These are phyloP conservation scores for Talinum fruticosum DNA, from an alignment of 148 eudicot species.

Conservation along the genomic window DNA sequence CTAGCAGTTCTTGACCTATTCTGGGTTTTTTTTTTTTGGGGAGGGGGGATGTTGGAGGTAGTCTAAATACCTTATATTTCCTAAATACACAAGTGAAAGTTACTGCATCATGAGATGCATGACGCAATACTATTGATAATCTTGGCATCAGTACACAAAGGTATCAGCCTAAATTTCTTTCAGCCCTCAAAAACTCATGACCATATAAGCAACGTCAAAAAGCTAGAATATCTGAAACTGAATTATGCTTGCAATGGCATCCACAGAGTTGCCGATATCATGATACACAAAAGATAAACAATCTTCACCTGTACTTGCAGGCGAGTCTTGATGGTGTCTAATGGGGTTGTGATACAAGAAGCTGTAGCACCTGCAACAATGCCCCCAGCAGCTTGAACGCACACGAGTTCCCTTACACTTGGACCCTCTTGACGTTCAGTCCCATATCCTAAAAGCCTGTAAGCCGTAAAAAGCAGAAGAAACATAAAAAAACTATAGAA, in stretches of 20 bases:
- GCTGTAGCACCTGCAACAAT: slow-evolving; percentile 89
- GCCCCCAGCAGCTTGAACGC: slow-evolving; percentile 95
- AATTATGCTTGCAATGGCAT: not conserved
- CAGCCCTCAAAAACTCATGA: too few species aligned
- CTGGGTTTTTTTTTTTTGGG: not conserved
- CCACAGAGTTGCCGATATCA: slow-evolving; percentile 5
- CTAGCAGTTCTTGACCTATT: too few species aligned
- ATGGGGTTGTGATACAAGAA: slow-evolving; percentile 88
- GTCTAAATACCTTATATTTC: not conserved
- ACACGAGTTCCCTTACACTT: slow-evolving; percentile 47
- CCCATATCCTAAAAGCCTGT: slow-evolving; percentile 62
- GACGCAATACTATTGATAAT: not conserved
- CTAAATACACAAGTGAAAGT: not conserved
- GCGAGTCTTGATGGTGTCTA: slow-evolving; percentile 96
- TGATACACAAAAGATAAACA: not conserved
- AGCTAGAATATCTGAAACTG: not conserved
- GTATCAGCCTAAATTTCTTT: not conserved
- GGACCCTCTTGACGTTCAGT: slow-evolving; percentile 50
- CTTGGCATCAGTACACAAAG: not conserved
- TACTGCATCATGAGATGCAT: not conserved
- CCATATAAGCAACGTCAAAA: too few species aligned
- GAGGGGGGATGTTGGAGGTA: not conserved
- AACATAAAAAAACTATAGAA: not conserved
- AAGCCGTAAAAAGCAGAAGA: slow-evolving; percentile 9
- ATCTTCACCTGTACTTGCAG: slow-evolving; percentile 56